Evolutionary conservation across 1,284 basidiomycete genomes (phyloP), one percentile per base, ranked within the genome.

Genomic region (Leccinum fallax): DNA sequence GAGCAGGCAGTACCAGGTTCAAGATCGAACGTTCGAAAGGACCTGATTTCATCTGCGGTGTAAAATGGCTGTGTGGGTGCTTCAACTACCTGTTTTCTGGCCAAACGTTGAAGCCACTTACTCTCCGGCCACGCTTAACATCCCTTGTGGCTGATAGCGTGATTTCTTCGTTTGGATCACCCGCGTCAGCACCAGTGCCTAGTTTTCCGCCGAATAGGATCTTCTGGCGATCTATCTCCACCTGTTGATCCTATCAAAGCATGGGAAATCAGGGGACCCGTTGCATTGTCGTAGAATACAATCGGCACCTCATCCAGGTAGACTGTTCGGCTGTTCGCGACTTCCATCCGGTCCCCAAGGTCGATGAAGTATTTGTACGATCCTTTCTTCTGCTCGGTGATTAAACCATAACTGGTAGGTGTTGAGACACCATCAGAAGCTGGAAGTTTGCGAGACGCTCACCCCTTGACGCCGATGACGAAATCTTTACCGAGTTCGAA

Each of bases 401-500:
- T 84, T 54, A 97, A 78, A 9, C 93, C 88, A 76, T 96, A 96
- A 51, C 94, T 96, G 65, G 7, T 46, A 57, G 60, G 48, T 52
- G 19, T 52, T 65, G 28, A 67, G 58, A 6, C 32, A 62, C 34
- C 36, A 48, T n/a, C 13, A 52, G 36, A 53, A 19, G 9, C 43
- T 43, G 36, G 32, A 48, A 62, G 9, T 55, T 30, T 19, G 16
- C 57, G 48, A 62, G 21, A 64, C 60, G 70, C 82, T 67, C 69
- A 96, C 89, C 96, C 97, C 74, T 95, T 95, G 55, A 98, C 83
- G 3, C 95, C 94, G 64, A 99, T 96, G 16, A 86, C 85, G 64
- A 98, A 87, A 2, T 85, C 92, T 15, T 91, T 81, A 2, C 86
- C 94, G 30, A 99, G 80, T 65, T 90, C 84, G 58, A 99, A 85